phyloP scores from a whole-genome alignment of 2,329 filamentous ascomycete species.

The Pestalotiopsis sp. region DNA sequence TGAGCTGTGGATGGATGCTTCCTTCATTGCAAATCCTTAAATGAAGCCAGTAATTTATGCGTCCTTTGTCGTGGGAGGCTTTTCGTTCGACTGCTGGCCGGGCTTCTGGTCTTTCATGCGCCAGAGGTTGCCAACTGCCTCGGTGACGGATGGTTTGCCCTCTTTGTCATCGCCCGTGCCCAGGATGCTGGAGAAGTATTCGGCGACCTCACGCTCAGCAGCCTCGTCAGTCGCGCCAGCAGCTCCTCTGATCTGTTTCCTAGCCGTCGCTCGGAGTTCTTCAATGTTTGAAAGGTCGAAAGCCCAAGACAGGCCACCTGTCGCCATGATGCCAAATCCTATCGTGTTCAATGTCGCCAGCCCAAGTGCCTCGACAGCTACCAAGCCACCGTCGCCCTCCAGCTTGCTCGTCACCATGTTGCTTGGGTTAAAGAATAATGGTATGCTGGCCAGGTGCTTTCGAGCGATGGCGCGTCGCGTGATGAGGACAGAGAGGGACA shows the following conservation, averaged over 20 bases:
- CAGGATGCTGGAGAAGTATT: slow-evolving; percentile 63
- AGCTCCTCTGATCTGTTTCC: slow-evolving; percentile 38
- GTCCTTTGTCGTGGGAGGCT: background rate
- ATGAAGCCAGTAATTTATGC: background rate
- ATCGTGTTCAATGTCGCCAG: slow-evolving; percentile 86
- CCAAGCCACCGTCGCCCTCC: slow-evolving; percentile 64
- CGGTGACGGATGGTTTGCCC: slow-evolving; percentile 19
- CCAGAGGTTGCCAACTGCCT: slow-evolving; percentile 12
- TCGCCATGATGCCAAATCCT: slow-evolving; percentile 73
- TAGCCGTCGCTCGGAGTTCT: slow-evolving; percentile 62
- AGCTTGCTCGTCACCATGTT: slow-evolving; percentile 44
- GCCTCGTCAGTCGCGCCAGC: slow-evolving; percentile 44
- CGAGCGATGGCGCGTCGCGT: slow-evolving; percentile 71
- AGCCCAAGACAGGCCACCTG: slow-evolving; percentile 75
- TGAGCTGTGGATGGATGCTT: background rate
- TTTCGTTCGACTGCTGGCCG: background rate
- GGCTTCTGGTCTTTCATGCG: background rate
- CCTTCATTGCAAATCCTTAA: background rate
- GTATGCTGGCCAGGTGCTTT: slow-evolving; percentile 62
- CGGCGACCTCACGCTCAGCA: slow-evolving; percentile 63
- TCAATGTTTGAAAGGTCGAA: slow-evolving; percentile 74
- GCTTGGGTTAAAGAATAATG: slow-evolving; percentile 73
- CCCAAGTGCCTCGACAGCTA: slow-evolving; percentile 82
- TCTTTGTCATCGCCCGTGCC: slow-evolving; percentile 55
- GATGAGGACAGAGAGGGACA: slow-evolving; percentile 70